These are phyloP conservation scores for Lentinula guzmanii DNA, from an alignment of 768 basidiomycete species.

Conservation along the genomic window DNA sequence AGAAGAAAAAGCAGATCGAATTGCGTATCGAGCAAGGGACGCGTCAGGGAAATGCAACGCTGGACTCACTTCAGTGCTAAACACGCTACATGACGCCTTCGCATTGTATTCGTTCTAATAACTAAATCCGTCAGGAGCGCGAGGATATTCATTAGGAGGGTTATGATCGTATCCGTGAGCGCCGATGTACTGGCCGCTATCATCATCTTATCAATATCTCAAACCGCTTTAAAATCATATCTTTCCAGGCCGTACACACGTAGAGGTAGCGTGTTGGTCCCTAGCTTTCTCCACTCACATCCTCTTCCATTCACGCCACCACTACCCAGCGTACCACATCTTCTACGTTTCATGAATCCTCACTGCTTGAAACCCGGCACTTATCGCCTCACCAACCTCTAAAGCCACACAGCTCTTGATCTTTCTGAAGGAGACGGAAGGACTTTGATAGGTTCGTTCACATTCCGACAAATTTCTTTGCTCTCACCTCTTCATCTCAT, in stretches of 20 bases:
- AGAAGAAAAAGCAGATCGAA: too few species aligned
- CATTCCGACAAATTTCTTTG: background rate
- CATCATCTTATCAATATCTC: too few species aligned
- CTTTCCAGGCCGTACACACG: background rate
- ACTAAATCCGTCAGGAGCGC: constrained; percentile 4
- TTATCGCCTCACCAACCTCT: background rate
- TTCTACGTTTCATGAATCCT: background rate
- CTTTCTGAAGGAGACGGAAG: background rate
- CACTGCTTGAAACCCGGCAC: background rate
- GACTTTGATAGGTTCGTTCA: background rate
- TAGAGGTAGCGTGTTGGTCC: background rate
- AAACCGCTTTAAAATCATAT: background rate
- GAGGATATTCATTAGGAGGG: constrained; percentile 8
- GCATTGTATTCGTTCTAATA: background rate
- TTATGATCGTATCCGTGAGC: background rate
- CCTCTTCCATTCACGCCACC: background rate
- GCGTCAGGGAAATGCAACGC: background rate
- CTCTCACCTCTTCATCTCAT: too few species aligned
- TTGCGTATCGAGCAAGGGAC: too few species aligned
- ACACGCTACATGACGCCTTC: background rate
- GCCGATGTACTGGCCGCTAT: too few species aligned
- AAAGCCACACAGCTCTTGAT: background rate
- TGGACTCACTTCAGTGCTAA: background rate
- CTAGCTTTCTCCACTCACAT: background rate
- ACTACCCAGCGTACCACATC: background rate